Base-by-base conservation (phyloP, 106 monocot species). In the Alisma plantagoaquatica region DNA sequence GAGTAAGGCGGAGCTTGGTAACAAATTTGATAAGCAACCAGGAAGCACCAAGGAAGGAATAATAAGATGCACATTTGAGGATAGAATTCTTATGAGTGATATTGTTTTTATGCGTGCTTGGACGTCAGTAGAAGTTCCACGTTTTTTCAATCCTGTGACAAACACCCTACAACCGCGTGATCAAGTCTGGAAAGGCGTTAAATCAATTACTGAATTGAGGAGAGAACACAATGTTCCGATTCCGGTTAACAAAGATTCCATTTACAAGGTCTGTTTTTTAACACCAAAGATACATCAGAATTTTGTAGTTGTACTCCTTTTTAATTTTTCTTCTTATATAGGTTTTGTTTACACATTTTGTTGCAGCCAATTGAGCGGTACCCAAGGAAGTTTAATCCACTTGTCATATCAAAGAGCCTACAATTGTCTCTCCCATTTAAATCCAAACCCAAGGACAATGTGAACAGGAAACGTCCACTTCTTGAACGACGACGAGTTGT, bases 11-110 rank as follows among this genome's bases (percentile, higher is more conserved):
- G 74, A 71, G 42, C 12, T 72, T 29, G 89, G 89, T 29, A 82
- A 96, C 61, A 62, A 67, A 61, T 50, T 63, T 18, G 43, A 60
- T 29, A 77, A 75, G 53, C 62, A 56, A 31, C 59, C 75, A 46
- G 96, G 71, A 58, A 70, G 30, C 23, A 44, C 42, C 11, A 87
- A 75, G 70, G 98, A 98, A 79, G 98, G 98, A 46, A 86, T 90
- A 27, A 81, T 71, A 29, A 81, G 98, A 66, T 98, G 98, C 71
- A 90, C 98, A 22, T 98, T 98, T 56, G 98, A 98, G 55, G 98
- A 98, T 67, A 75, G 64, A 66, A 90, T 98, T 33, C 63, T 98
- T 31, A 89, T 85, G 98, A 98, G 85, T 29, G 98, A 98, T 51
- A 82, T 85, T 28, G 90, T 98, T 15, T 98, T 98, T 68, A 62